These are phyloP conservation scores for Coemansia sp. DNA, from an alignment of 192 early-diverging fungal genomes.

Conservation along the genomic window DNA sequence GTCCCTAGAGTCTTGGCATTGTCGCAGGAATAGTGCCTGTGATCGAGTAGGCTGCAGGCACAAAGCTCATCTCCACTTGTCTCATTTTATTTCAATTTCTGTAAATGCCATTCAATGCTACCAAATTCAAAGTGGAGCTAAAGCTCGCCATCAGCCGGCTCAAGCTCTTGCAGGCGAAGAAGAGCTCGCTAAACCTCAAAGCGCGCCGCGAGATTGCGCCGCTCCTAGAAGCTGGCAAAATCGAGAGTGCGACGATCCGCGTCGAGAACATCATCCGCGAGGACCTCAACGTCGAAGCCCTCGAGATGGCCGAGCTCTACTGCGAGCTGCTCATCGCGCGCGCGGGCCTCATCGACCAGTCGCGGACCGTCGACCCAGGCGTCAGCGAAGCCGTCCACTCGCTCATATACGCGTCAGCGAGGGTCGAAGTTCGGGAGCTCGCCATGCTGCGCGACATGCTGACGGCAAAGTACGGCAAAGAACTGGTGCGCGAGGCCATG, in stretches of 20 bases:
- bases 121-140: slow-evolving; percentile 79
- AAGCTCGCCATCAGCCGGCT: slow-evolving; percentile 89
- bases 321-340: no score
- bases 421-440: slow-evolving; percentile 86
- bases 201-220: slow-evolving; percentile 57
- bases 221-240: slow-evolving; percentile 80
- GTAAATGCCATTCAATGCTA: slow-evolving; percentile 13
- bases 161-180: slow-evolving; percentile 87
- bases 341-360: no score
- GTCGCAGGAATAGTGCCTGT: no score
- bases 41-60: background rate
- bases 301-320: no score
- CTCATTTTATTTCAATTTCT: background rate
- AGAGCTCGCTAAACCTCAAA: slow-evolving; percentile 61
- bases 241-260: slow-evolving; percentile 16
- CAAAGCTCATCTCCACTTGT: background rate
- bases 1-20: no score
- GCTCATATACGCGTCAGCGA: background rate
- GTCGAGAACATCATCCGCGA: no score
- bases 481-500: slow-evolving; percentile 55
- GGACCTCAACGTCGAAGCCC: no score
- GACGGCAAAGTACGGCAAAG: slow-evolving; percentile 80
- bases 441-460: slow-evolving; percentile 74
- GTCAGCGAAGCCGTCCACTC: no score
- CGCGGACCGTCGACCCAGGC: no score